phyloP scores from a whole-genome alignment of 768 basidiomycete species.

The Scleroderma bovista region DNA sequence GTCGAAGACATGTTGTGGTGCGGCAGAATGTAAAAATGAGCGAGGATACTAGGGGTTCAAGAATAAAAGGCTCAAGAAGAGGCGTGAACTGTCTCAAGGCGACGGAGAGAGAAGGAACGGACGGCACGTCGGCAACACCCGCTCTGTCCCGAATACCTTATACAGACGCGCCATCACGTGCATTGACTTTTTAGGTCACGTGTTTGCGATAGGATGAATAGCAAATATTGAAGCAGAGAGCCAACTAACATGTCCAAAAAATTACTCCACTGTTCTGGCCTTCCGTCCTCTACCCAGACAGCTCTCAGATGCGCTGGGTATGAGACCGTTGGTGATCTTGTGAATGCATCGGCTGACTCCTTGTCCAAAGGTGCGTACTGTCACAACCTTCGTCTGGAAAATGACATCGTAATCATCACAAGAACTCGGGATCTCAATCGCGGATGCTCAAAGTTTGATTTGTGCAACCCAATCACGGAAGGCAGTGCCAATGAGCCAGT shows the following conservation, averaged over 20 bases:
- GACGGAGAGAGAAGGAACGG: slow-evolving; percentile 20
- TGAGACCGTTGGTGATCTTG: slow-evolving; percentile 50
- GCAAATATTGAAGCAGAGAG: not conserved
- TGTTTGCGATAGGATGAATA: not conserved
- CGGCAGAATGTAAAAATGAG: slow-evolving; percentile 10
- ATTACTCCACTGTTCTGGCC: slow-evolving; percentile 39
- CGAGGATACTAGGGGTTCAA: not conserved
- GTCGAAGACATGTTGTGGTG: slow-evolving; percentile 4
- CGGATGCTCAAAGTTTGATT: slow-evolving; percentile 43
- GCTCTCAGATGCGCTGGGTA: slow-evolving; percentile 52
- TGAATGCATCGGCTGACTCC: slow-evolving; percentile 35
- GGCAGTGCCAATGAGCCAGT: slow-evolving; percentile 42
- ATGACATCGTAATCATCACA: not conserved
- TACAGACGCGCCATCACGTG: slow-evolving; percentile 30
- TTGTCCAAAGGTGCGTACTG: slow-evolving; percentile 43
- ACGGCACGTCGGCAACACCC: slow-evolving; percentile 24
- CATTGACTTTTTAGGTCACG: slow-evolving; percentile 6
- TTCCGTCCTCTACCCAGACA: slow-evolving; percentile 41
- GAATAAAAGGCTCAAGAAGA: slow-evolving; percentile 9
- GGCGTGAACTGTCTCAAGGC: no score
- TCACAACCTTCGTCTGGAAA: not conserved
- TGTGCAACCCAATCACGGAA: slow-evolving; percentile 33
- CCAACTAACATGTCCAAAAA: slow-evolving; percentile 34
- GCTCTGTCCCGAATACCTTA: slow-evolving; percentile 9
- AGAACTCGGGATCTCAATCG: slow-evolving; percentile 49